These are phyloP conservation scores for Lasiosphaeris hirsuta DNA, from an alignment of 495 filamentous ascomycete species.

Conservation along the genomic window DNA sequence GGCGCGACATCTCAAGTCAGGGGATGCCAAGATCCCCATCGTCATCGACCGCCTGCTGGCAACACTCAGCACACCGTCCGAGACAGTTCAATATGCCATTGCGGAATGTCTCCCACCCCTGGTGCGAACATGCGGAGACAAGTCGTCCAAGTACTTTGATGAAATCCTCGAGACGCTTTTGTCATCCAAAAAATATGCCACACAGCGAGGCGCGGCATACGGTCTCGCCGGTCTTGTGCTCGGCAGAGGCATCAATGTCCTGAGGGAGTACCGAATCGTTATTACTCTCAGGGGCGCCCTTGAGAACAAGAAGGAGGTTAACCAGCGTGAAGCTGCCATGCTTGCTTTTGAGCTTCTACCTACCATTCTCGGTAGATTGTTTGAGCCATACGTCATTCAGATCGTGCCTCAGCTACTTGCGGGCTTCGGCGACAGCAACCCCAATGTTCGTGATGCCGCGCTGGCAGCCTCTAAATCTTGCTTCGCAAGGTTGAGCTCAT, in stretches of 20 bases:
- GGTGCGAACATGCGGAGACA: constrained; percentile 72
- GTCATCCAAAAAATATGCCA: constrained; percentile 82
- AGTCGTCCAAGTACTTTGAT: constrained; percentile 74
- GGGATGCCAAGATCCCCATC: constrained; percentile 77
- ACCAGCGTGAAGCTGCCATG: constrained; percentile 83
- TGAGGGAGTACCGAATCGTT: constrained; percentile 84
- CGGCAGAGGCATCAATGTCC: constrained; percentile 75
- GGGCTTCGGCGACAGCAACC: constrained; percentile 82
- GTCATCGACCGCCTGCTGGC: constrained; percentile 80
- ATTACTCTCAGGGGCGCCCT: constrained; percentile 68
- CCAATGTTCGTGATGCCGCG: constrained; percentile 88
- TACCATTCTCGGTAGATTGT: constrained; percentile 76
- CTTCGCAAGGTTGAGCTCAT: constrained; percentile 89
- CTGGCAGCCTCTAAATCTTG: constrained; percentile 91
- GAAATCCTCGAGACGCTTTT: constrained; percentile 75
- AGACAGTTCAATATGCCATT: constrained; percentile 93
- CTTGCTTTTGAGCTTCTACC: constrained; percentile 89
- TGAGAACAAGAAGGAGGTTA: constrained; percentile 88
- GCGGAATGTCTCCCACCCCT: constrained; percentile 90
- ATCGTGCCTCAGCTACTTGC: constrained; percentile 86
- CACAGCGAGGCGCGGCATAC: constrained; percentile 88
- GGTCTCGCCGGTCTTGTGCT: constrained; percentile 87
- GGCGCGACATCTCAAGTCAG: constrained; percentile 77
- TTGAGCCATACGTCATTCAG: constrained; percentile 95
- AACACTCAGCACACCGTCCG: constrained; percentile 91